Conservation (phyloP, 257 asterid genomes). For the Cynanchum wilfordii region DNA sequence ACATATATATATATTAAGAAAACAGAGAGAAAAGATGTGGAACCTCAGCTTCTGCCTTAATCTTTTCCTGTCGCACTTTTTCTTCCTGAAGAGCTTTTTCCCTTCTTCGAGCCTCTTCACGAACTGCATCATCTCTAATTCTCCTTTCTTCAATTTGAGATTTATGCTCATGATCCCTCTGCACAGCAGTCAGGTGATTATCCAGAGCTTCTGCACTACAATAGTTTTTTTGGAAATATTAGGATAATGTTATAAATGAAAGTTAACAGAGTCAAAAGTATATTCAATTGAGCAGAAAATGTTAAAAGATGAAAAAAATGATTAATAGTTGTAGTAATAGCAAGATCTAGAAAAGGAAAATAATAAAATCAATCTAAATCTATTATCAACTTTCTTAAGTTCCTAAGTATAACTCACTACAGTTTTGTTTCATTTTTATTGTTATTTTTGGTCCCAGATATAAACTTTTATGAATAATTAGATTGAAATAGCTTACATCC, state of each 20-base stretch:
- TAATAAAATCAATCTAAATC: neutral
- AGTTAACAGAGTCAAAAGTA: neutral
- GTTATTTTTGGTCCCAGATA: neutral
- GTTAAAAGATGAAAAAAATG: neutral
- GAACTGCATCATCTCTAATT: slow-evolving; percentile 85
- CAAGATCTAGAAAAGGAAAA: neutral
- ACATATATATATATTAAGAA: neutral
- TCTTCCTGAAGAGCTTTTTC: slow-evolving; percentile 70
- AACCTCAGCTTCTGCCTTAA: slow-evolving; percentile 81
- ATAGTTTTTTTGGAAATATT: slow-evolving; percentile 23
- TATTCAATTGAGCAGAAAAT: neutral
- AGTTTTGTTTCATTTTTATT: neutral
- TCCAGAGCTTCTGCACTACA: slow-evolving; percentile 91
- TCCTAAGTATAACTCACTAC: neutral
- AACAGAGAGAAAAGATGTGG: neutral
- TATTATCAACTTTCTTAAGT: neutral
- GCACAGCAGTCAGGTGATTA: slow-evolving; percentile 77
- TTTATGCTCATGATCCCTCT: slow-evolving; percentile 82
- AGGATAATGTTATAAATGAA: neutral
- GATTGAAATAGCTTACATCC: slow-evolving; percentile 47
- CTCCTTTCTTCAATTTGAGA: slow-evolving; percentile 86
- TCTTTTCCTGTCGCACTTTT: slow-evolving; percentile 54
- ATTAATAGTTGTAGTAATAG: neutral
- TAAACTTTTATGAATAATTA: neutral
- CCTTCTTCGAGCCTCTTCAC: slow-evolving; percentile 80